phyloP scores from a whole-genome alignment of 179 eudicot genomes.

The Silene vulgaris region DNA sequence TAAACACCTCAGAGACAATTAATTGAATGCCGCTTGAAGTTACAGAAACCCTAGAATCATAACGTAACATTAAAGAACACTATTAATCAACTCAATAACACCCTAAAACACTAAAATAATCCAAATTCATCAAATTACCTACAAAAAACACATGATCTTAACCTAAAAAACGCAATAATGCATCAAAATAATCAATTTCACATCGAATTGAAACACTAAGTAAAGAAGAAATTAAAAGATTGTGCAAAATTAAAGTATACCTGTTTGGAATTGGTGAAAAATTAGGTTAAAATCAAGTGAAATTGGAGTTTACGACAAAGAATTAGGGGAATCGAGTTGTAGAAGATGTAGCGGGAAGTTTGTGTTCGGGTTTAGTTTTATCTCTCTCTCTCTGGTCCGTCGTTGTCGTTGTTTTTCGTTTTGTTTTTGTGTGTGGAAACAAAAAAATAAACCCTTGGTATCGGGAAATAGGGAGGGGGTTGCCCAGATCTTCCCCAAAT shows the following conservation, averaged over 20 bases:
- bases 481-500: no score
- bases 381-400: background rate
- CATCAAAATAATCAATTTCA: background rate
- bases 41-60: slow-evolving; percentile 20
- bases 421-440: background rate
- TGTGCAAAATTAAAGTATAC: background rate
- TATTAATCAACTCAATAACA: background rate
- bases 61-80: background rate
- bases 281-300: background rate
- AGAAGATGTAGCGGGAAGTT: background rate
- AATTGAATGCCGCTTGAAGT: background rate
- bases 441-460: background rate
- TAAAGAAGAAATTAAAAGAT: background rate
- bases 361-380: background rate
- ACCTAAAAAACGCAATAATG: background rate
- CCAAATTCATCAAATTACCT: background rate
- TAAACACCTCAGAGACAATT: background rate
- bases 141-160: background rate
- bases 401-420: background rate
- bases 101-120: background rate
- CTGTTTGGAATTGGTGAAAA: background rate
- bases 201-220: background rate
- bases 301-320: background rate
- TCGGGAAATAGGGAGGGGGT: no score
- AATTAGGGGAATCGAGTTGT: background rate